phyloP scores from a whole-genome alignment of 2,329 filamentous ascomycete species.

The Nemania abortiva region DNA sequence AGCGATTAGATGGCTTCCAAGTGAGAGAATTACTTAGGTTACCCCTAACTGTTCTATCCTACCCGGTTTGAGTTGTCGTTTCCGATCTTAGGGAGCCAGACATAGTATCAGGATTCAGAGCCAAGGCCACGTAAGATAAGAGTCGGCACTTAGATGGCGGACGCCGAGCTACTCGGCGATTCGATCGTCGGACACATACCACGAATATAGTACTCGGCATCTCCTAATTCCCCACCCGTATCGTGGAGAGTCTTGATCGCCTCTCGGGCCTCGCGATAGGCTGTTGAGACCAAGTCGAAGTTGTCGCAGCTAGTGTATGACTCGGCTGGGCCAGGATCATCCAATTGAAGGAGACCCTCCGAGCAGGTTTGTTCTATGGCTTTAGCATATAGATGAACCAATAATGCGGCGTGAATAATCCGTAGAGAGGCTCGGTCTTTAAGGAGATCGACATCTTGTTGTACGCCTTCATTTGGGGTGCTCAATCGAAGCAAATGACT shows the following conservation, averaged over 20 bases:
- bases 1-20: too few species aligned
- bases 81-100: too few species aligned
- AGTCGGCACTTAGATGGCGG: too few species aligned
- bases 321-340: background rate
- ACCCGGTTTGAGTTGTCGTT: too few species aligned
- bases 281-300: background rate
- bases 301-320: background rate
- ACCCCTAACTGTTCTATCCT: too few species aligned
- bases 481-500: slow-evolving; percentile 14
- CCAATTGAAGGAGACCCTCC: slow-evolving; percentile 9
- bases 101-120: too few species aligned
- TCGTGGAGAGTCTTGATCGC: slow-evolving; percentile 3
- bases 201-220: too few species aligned
- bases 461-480: background rate
- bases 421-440: background rate
- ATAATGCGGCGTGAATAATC: background rate
- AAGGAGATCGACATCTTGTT: background rate
- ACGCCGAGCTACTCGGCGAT: too few species aligned
- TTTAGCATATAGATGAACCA: background rate
- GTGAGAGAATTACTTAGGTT: too few species aligned
- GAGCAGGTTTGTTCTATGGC: background rate
- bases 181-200: too few species aligned
- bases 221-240: slow-evolving; percentile 4
- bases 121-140: too few species aligned
- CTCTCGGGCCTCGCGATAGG: background rate